Conservation (phyloP, 2,329 filamentous ascomycete species). For the Alternaria triticimaculans region DNA sequence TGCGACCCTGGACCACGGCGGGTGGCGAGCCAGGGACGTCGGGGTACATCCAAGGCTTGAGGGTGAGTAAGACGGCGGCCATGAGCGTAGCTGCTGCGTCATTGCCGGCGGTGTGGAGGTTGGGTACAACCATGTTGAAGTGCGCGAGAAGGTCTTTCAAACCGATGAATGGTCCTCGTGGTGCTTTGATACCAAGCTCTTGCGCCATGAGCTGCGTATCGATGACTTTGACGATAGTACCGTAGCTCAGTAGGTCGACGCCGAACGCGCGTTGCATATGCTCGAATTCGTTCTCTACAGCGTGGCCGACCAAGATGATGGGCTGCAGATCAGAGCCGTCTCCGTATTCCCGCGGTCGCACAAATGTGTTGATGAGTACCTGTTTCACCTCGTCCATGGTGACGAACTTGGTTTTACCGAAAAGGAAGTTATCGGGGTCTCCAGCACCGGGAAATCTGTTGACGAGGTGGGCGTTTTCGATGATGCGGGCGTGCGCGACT, state of each 20-base stretch:
- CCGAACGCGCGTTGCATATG: conserved; percentile 16
- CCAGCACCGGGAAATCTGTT: conserved; percentile 20
- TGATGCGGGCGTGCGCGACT: conserved; percentile 21
- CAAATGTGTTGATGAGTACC: conserved; percentile 12
- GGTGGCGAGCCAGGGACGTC: neutral
- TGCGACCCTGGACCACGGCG: neutral
- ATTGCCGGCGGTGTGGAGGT: conserved; percentile 25
- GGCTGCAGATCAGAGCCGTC: conserved; percentile 9
- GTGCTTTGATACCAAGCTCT: conserved; percentile 5
- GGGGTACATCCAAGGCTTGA: conserved; percentile 11
- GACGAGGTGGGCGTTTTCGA: conserved; percentile 14
- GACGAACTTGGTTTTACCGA: conserved; percentile 21
- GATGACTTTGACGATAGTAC: conserved; percentile 24
- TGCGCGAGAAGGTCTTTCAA: conserved; percentile 15
- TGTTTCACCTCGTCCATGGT: conserved; percentile 8
- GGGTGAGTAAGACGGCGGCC: conserved; percentile 15
- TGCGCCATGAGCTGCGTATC: conserved; percentile 26
- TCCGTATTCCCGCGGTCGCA: neutral
- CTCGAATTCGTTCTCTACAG: conserved; percentile 15
- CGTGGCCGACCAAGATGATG: conserved; percentile 28
- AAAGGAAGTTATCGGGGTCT: conserved; percentile 20
- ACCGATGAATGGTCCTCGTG: conserved; percentile 13
- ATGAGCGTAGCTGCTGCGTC: conserved; percentile 22
- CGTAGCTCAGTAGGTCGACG: conserved; percentile 11
- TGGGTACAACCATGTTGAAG: conserved; percentile 14